Base-by-base conservation (phyloP, 495 filamentous ascomycete genomes). In the Aspergillus bertholletiae region DNA sequence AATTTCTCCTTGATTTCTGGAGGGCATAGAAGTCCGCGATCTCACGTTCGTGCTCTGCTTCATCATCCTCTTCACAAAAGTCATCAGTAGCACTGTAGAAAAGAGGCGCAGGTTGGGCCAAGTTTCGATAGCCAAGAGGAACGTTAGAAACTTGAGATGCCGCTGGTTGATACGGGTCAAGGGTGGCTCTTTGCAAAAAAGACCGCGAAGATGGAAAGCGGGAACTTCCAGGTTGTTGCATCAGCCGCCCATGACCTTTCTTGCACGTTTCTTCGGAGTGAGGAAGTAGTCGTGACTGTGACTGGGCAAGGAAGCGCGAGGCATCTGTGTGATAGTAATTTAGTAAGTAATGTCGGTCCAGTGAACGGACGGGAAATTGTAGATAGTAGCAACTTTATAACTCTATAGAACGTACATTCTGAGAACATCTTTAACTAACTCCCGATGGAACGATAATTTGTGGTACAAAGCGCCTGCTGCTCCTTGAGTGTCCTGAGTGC, bases 291-390 rank as follows among this genome's bases (percentile, higher is more conserved):
- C 91, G 86, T 30, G 94, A 96, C 75, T 97, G 92, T 50, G 94
- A 97, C 81, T 98, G 94, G 46, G 94, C 92, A 57, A 98, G 85
- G 68, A 98, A 98, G 48, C 87, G 88, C 50, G 95, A 97, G 61
- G 94, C 94, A 88, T 98, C 94, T 98, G 21, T 9, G 39, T 39
- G 43, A 28, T 35, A 39, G 44, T 49, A 53, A 60, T 41, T 26
- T 35, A 39, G 44, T 49, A 53, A 60, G 67, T 55, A 66, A 54
- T 23, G 26, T 55, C n/a, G 21, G 26, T 32, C 17, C 44, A 13
- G 20, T 28, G 15, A 43, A 12, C 18, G 18, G 39, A 12, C 5
- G 7, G 7, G 18, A 43, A 12, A 8, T 21, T 7, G 7, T 9
- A 22, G 39, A 7, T 22, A 1, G 17, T 9, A 22, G 18, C 11